Conservation (phyloP, 2,329 filamentous ascomycete genomes). For the Fusarium mangiferae region DNA sequence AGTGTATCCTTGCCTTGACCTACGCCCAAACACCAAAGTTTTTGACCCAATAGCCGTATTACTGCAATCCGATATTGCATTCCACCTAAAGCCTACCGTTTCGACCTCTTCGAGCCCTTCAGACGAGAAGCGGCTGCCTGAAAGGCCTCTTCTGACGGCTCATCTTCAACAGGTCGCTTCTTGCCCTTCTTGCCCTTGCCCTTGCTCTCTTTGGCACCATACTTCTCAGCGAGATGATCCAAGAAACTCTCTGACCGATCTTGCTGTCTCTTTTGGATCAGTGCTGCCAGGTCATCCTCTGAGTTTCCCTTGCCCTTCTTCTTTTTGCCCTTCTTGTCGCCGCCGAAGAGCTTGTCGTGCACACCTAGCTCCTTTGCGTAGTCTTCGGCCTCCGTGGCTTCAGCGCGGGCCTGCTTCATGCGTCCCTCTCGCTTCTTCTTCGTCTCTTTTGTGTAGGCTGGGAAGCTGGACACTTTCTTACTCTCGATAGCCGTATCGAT, state of each 20-base stretch:
- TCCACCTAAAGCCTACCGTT: slow-evolving; percentile 10
- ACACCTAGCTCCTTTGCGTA: slow-evolving; percentile 80
- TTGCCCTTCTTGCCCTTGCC: slow-evolving; percentile 62
- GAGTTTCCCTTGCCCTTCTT: slow-evolving; percentile 55
- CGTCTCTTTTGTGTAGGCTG: slow-evolving; percentile 78
- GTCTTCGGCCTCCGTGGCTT: slow-evolving; percentile 78
- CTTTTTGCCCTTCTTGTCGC: slow-evolving; percentile 58
- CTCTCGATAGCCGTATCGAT: slow-evolving; percentile 82
- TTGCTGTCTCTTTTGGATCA: slow-evolving; percentile 79
- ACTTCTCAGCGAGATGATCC: slow-evolving; percentile 81
- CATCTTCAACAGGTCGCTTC: slow-evolving; percentile 68
- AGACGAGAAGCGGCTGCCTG: slow-evolving; percentile 65
- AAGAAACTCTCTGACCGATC: slow-evolving; percentile 70
- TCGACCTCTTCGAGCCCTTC: slow-evolving; percentile 43
- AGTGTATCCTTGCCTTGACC: neutral
- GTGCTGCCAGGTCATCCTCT: slow-evolving; percentile 71
- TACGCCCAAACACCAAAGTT: slow-evolving; percentile 12
- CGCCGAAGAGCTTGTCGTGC: slow-evolving; percentile 73
- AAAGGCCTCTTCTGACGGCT: slow-evolving; percentile 70
- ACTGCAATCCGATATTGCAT: neutral
- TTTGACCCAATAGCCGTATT: neutral
- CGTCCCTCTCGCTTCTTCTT: slow-evolving; percentile 70
- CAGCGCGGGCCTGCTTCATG: slow-evolving; percentile 69
- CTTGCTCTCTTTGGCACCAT: slow-evolving; percentile 59
- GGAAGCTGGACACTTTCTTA: slow-evolving; percentile 73